A percentile compares a stretch with the other conserved stretches of the same genome.
Conservation (phyloP, 352 stramenopile species). For the Globisporangium rhizosaccharum region DNA sequence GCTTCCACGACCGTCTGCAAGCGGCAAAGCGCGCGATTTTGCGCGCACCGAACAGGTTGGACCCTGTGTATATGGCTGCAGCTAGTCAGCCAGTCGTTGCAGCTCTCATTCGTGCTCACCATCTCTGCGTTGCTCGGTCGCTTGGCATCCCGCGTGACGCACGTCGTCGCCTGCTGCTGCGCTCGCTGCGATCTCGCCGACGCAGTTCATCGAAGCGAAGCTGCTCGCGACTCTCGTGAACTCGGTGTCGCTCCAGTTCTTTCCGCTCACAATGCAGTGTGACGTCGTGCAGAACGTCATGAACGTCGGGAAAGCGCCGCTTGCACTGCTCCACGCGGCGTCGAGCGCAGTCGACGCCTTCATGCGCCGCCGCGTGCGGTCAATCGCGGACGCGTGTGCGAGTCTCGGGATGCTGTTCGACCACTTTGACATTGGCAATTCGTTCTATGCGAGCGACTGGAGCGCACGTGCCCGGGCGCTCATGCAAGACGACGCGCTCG, state of each 20-base stretch:
- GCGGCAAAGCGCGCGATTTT: conserved; percentile 56
- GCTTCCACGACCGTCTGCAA: conserved; percentile 67
- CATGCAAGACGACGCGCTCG: conserved; percentile 50
- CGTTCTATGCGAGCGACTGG: conserved; percentile 54
- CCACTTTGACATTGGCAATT: conserved; percentile 82
- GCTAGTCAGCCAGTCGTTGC: too few species aligned
- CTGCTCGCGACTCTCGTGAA: conserved; percentile 53
- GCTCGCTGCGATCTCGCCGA: conserved; percentile 49
- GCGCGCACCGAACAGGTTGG: conserved; percentile 81
- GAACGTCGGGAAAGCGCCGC: conserved; percentile 56
- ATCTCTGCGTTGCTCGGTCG: neutral
- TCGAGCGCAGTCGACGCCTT: conserved; percentile 43
- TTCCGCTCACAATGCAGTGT: conserved; percentile 47
- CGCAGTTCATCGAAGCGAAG: conserved; percentile 76
- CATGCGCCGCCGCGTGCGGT: conserved; percentile 50
- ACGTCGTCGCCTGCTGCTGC: conserved; percentile 8
- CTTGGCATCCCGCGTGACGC: conserved; percentile 39
- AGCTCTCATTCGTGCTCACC: neutral
- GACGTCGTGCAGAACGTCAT: conserved; percentile 67
- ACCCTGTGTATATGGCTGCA: conserved; percentile 28
- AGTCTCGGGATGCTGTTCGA: conserved; percentile 85
- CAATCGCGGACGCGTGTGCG: conserved; percentile 48
- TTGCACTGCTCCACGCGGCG: conserved; percentile 43
- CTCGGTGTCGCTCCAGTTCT: conserved; percentile 47
- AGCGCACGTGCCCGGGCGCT: conserved; percentile 35